Evolutionary conservation across 805 yeast genomes (phyloP).

Genomic region (Suhomyces sp.): DNA sequence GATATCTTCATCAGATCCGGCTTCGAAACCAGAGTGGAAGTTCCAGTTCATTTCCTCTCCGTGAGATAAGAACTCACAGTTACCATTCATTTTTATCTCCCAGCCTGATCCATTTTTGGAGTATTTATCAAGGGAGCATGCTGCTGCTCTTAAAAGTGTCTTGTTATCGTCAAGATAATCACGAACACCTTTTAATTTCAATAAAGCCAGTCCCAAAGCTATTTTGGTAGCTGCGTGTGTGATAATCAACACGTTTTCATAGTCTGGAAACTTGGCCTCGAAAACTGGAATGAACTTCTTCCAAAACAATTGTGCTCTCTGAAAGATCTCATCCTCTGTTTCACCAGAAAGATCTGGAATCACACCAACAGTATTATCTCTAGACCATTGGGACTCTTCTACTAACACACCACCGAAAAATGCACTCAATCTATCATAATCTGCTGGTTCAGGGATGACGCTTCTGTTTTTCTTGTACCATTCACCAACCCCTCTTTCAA

Average conservation of each 20-base stretch:
- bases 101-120: conserved; percentile 41
- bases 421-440: conserved; percentile 41
- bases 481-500: conserved; percentile 88
- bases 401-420: conserved; percentile 48
- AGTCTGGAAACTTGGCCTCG: conserved; percentile 55
- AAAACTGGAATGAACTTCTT: conserved; percentile 53
- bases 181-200: conserved; percentile 50
- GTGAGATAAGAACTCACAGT: conserved; percentile 59
- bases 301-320: conserved; percentile 58
- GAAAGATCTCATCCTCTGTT: conserved; percentile 63
- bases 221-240: conserved; percentile 94
- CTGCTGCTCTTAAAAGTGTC: conserved; percentile 61
- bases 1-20: conserved; percentile 87
- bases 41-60: conserved; percentile 97
- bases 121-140: conserved; percentile 78
- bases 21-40: conserved; percentile 71
- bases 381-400: conserved; percentile 30
- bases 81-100: conserved; percentile 67
- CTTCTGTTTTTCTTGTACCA: conserved; percentile 78
- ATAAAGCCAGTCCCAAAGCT: conserved; percentile 75
- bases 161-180: conserved; percentile 46
- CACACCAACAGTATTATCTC: conserved; percentile 53
- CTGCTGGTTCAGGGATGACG: conserved; percentile 69
- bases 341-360: conserved; percentile 73
- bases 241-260: conserved; percentile 64